These are phyloP conservation scores for Sordariomycetes sp. DNA, from an alignment of 2,329 filamentous ascomycete species.

Conservation along the genomic window DNA sequence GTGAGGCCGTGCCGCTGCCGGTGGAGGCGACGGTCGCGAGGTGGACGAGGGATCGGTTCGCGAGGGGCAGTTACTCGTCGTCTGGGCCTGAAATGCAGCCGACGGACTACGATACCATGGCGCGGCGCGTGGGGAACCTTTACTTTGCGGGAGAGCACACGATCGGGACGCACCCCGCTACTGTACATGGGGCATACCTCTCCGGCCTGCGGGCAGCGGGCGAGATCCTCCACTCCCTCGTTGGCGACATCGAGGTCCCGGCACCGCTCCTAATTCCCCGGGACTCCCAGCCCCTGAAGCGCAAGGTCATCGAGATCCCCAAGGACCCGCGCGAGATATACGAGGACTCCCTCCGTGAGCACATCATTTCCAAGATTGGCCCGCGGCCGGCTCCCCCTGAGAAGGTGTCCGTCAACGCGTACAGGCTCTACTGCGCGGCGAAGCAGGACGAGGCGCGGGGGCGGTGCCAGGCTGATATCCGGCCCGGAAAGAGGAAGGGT, in stretches of 20 bases:
- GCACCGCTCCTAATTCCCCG: conserved; percentile 61
- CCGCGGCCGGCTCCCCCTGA: conserved; percentile 58
- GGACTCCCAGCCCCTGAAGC: conserved; percentile 38
- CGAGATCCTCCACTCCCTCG: conserved; percentile 67
- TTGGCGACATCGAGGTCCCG: conserved; percentile 70
- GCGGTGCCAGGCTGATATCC: conserved; percentile 47
- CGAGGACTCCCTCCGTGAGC: conserved; percentile 37
- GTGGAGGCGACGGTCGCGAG: conserved; percentile 80
- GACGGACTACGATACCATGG: conserved; percentile 89
- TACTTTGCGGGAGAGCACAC: conserved; percentile 97
- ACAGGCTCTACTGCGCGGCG: conserved; percentile 76
- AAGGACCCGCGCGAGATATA: conserved; percentile 41
- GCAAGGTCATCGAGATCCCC: conserved; percentile 26
- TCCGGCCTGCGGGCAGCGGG: conserved; percentile 83
- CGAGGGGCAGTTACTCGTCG: conserved; percentile 91
- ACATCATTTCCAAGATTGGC: conserved; percentile 49
- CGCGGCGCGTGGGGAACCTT: conserved; percentile 68
- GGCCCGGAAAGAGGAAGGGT: conserved; percentile 37
- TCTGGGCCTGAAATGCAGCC: conserved; percentile 70
- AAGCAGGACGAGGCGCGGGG: conserved; percentile 50
- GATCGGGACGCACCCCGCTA: conserved; percentile 88
- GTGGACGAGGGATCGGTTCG: conserved; percentile 84
- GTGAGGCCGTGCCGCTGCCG: conserved; percentile 57
- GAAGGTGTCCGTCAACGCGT: conserved; percentile 70
- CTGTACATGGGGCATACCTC: conserved; percentile 90